Conservation (phyloP, 495 filamentous ascomycete species). For the Paragyromitra xinjiangensis region DNA sequence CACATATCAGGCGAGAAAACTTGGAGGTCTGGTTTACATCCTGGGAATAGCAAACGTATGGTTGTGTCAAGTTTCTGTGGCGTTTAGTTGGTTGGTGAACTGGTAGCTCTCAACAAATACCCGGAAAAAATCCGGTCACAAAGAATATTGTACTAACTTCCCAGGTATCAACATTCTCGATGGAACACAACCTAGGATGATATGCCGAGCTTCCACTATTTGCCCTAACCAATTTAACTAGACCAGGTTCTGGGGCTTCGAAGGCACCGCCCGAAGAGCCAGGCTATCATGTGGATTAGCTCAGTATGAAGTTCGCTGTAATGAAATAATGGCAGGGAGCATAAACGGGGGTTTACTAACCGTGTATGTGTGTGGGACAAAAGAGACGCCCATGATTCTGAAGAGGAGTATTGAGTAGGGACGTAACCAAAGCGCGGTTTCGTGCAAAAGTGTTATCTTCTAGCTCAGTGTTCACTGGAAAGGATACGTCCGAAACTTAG, state of each 20-base stretch:
- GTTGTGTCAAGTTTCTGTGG: not conserved
- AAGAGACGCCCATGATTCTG: not conserved
- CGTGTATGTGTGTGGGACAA: not conserved
- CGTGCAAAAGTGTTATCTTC: not conserved
- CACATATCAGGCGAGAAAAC: conserved; percentile 19
- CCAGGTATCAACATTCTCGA: not conserved
- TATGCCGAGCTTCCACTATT: fast-evolving
- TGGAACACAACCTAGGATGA: not conserved
- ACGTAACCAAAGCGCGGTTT: not conserved
- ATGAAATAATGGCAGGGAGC: not conserved
- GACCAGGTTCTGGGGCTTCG: not conserved
- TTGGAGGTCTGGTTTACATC: not conserved
- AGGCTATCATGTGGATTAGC: not conserved
- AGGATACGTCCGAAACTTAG: not conserved
- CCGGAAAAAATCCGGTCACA: not conserved
- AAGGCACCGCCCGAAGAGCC: not conserved
- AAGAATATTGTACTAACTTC: not conserved
- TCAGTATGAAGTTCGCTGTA: not conserved
- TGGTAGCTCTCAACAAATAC: not conserved
- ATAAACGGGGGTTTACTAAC: not conserved
- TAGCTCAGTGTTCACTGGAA: no score
- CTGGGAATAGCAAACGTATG: not conserved
- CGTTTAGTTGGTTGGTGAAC: not conserved
- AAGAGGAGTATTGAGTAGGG: not conserved
- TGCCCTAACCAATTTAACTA: not conserved